phyloP scores from a whole-genome alignment of 2,329 filamentous ascomycete genomes.

The Boeremia lycopersici region DNA sequence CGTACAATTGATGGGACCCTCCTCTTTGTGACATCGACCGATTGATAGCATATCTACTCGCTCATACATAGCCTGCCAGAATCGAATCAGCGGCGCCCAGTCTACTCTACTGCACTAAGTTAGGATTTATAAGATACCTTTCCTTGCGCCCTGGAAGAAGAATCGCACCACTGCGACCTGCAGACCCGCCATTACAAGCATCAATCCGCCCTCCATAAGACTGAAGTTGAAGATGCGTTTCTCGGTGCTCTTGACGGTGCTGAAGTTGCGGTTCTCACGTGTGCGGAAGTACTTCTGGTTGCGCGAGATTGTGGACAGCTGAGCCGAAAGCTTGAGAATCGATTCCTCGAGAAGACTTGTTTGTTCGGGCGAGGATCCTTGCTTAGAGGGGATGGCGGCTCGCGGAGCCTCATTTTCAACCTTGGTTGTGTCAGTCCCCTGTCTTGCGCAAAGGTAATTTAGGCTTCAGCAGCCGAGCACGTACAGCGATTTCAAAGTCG shows the following conservation, averaged over 20 bases:
- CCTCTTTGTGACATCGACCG: background rate
- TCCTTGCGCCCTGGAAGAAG: constrained; percentile 92
- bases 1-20: background rate
- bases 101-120: background rate
- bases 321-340: constrained; percentile 90
- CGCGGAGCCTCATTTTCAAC: constrained; percentile 88
- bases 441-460: background rate
- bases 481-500: constrained; percentile 94
- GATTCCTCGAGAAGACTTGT: constrained; percentile 89
- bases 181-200: constrained; percentile 91
- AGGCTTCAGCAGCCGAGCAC: constrained; percentile 35
- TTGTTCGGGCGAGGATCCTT: constrained; percentile 86
- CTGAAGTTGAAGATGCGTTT: constrained; percentile 96
- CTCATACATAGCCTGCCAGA: constrained; percentile 34
- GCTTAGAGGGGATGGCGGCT: constrained; percentile 82
- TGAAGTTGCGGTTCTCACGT: constrained; percentile 98
- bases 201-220: constrained; percentile 87
- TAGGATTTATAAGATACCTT: constrained; percentile 53
- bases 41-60: background rate
- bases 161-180: constrained; percentile 98
- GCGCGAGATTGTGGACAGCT: constrained; percentile 89
- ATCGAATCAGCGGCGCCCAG: constrained; percentile 21
- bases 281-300: constrained; percentile 99
- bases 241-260: constrained; percentile 95
- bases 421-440: constrained; percentile 53